Base-by-base conservation (phyloP, 495 filamentous ascomycete genomes). In the Hapsidospora chrysogenum region DNA sequence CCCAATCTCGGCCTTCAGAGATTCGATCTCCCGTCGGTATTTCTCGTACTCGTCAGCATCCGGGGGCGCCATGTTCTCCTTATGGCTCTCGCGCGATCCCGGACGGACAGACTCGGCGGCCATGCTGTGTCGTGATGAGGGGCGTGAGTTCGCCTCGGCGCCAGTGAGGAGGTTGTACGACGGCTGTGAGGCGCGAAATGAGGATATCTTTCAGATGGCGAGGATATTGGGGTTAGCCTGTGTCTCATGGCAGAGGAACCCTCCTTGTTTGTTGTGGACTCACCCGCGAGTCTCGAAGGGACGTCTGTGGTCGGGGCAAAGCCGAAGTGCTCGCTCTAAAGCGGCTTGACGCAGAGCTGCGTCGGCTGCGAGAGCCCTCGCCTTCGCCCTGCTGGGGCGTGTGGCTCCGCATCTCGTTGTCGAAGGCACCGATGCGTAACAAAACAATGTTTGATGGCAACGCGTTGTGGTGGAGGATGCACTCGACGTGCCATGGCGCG, bases 121-220 rank as follows among this genome's bases (percentile, higher is more conserved):
- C 5, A 31, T 42, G 40, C 45, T 51, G 37, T 58, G 49, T 43
- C 55, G 47, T 13, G 58, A 58, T 14, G 47, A 32, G 3, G 58
- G 47, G 26, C 57, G 47, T 21, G 41, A 32, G 52, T 56, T 52
- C 43, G 33, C 23, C 27, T 58, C 43, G 21, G 57, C 58, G 30
- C 74, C 74, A 21, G 66, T 66, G 9, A 76, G 45, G 44, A 79
- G 59, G 46, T 78, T 74, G 39, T 71, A 77, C 2, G 65, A 63
- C 1, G 76, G 71, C 36, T 76, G 74, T 2, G 58, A 67, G 17
- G 57, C 45, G 35, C 60, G 57, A 22, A 56, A 56, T 0, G 50
- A 47, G 7, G 56, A 52, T 19, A 54, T 44, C 46, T 50, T 34
- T 25, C 29, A 10, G 9, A 9, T 29, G 18, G 14, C 1, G 17